Evolutionary conservation across 441 rosid species (phyloP), one percentile per base, ranked within the genome.

Genomic region (Biscutella auriculata): DNA sequence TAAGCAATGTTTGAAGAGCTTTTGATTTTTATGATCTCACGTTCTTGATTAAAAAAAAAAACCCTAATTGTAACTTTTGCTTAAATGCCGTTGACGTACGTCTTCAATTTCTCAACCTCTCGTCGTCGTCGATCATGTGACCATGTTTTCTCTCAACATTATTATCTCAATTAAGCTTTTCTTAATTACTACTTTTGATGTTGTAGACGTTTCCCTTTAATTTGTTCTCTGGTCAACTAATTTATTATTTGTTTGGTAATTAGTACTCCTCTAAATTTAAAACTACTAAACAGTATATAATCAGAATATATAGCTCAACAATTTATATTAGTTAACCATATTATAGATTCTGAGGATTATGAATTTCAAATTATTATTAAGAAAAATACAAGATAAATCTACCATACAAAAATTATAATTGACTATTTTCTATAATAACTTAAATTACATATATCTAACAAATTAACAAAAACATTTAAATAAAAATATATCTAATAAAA

Each of bases 51-150:
- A 30, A 44, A 46, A 60, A 25, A n/a, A n/a, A n/a, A n/a, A n/a
- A n/a, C 67, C 67, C 62, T 54, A 67, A 60, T 54, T 54, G 30
- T 67, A 60, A 67, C 58, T 61, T 67, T 60, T n/a, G 47, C 62
- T 55, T 61, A 54, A 51, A 61, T 55, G 67, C 67, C 67, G 62
- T 68, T 68, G 72, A 68, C 67, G 67, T 61, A 68, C 72, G 72
- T 68, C 58, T 68, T 54, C 67, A 68, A 54, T 68, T 68, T 53
- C 47, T 40, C 32, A 62, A 9, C 15, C 56, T 46, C 62, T 68
- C 40, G 41, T 26, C 59, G 41, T n/a, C n/a, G n/a, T n/a, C n/a
- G n/a, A 55, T 61, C 68, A 68, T 62, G 72, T 62, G 72, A 49
- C 67, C 63, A 68, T 68, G 68, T 68, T 62, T 68, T 49, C 53